These are phyloP conservation scores for Imleria badia DNA, from an alignment of 768 basidiomycete species.

Conservation along the genomic window DNA sequence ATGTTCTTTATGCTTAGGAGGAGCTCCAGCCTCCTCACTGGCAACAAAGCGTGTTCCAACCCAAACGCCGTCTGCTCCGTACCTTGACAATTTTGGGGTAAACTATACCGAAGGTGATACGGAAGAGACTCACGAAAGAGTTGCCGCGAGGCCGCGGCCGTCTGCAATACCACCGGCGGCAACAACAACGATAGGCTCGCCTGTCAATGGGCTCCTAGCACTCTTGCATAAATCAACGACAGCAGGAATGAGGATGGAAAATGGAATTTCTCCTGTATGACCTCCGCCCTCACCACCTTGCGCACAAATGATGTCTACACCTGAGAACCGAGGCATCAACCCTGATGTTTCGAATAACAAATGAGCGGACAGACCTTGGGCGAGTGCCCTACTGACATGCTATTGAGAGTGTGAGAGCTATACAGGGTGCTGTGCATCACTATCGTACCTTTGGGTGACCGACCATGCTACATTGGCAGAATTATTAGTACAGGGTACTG, in stretches of 20 bases:
- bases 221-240: conserved; percentile 76
- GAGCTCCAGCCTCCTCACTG: conserved; percentile 76
- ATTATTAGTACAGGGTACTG: not conserved
- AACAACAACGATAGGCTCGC: conserved; percentile 72
- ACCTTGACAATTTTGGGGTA: conserved; percentile 39
- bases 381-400: conserved; percentile 76
- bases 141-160: conserved; percentile 75
- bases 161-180: conserved; percentile 86
- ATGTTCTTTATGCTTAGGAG: conserved; percentile 68
- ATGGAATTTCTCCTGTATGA: conserved; percentile 81
- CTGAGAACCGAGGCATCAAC: conserved; percentile 28
- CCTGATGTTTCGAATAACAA: not conserved
- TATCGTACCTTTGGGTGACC: conserved; percentile 74
- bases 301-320: conserved; percentile 90
- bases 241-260: conserved; percentile 79
- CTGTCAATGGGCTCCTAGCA: conserved; percentile 72
- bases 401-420: conserved; percentile 23
- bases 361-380: conserved; percentile 46
- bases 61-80: conserved; percentile 86
- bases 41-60: conserved; percentile 88
- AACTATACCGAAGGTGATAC: not conserved
- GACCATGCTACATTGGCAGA: conserved; percentile 55
- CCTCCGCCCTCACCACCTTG: conserved; percentile 89
- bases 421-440: not conserved
- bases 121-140: conserved; percentile 52